Evolutionary conservation across 129 eudicot species (phyloP).

Genomic region (Calendula officinalis): DNA sequence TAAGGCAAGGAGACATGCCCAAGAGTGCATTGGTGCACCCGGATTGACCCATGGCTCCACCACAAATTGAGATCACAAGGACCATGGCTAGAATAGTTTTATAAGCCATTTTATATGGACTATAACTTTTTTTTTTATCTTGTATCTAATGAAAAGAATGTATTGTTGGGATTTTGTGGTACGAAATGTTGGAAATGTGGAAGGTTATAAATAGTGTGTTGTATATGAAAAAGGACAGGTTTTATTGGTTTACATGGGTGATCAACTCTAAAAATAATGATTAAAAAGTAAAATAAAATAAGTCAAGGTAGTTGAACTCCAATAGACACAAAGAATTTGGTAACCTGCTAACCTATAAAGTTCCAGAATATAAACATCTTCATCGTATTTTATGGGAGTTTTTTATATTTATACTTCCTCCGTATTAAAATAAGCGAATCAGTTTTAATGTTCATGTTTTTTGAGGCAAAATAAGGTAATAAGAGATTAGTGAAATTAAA

Average conservation of each 20-base stretch:
- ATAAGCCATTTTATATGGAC: slow-evolving; percentile 17
- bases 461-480: no score
- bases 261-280: slow-evolving; percentile 33
- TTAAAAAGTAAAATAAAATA: neutral
- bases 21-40: slow-evolving; percentile 66
- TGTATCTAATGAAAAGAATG: neutral
- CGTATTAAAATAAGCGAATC: no score
- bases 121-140: neutral
- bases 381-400: neutral
- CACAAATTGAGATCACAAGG: slow-evolving; percentile 34
- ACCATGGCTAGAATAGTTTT: slow-evolving; percentile 33
- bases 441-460: no score
- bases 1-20: slow-evolving; percentile 65
- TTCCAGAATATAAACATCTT: neutral
- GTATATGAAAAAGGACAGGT: slow-evolving; percentile 21
- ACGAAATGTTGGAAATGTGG: neutral
- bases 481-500: no score
- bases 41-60: slow-evolving; percentile 60
- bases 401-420: no score
- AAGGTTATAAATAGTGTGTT: slow-evolving; percentile 32
- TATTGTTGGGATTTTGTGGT: neutral
- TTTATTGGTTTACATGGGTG: slow-evolving; percentile 41
- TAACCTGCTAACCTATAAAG: slow-evolving; percentile 15
- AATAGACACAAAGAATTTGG: slow-evolving; percentile 18
- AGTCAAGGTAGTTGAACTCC: slow-evolving; percentile 65